A percentile compares a stretch with the other conserved stretches of the same genome.
Conservation (phyloP, 2,329 filamentous ascomycete genomes). For the Ambrosiella cleistominuta region DNA sequence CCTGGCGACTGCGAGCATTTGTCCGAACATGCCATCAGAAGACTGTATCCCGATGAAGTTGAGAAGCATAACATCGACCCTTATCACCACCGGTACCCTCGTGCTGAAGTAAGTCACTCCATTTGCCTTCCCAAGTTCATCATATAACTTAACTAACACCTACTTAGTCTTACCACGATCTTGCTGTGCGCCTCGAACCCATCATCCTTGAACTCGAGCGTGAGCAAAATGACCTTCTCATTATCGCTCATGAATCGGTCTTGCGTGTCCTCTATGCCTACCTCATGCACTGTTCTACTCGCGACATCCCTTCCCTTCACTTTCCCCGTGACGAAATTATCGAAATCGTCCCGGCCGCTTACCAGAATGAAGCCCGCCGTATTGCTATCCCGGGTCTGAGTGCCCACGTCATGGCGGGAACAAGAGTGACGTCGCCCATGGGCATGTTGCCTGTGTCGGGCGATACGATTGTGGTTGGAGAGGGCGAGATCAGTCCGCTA, state of each 20-base stretch:
- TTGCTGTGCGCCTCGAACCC: slow-evolving; percentile 92
- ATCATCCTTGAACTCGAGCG: slow-evolving; percentile 95
- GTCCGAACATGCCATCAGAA: slow-evolving; percentile 63
- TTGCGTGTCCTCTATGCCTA: slow-evolving; percentile 92
- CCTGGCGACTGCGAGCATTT: slow-evolving; percentile 92
- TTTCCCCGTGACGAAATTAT: slow-evolving; percentile 97
- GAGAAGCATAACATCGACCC: slow-evolving; percentile 85
- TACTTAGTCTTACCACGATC: slow-evolving; percentile 79
- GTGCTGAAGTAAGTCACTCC: slow-evolving; percentile 54
- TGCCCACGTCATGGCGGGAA: slow-evolving; percentile 48
- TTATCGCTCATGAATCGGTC: slow-evolving; percentile 97
- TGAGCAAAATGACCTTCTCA: slow-evolving; percentile 92
- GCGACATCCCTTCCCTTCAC: slow-evolving; percentile 78
- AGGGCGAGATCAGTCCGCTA: neutral
- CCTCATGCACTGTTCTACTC: slow-evolving; percentile 93
- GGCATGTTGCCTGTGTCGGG: neutral
- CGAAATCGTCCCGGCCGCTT: slow-evolving; percentile 92
- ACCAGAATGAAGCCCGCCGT: slow-evolving; percentile 87
- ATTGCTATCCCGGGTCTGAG: slow-evolving; percentile 63
- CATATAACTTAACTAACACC: slow-evolving; percentile 6
- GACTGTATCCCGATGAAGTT: slow-evolving; percentile 77
- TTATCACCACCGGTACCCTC: slow-evolving; percentile 90
- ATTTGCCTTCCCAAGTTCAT: neutral
- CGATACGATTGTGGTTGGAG: slow-evolving; percentile 3
- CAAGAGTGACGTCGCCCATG: slow-evolving; percentile 11